phyloP scores from a whole-genome alignment of 345 rosid species.

The Syzygium aromaticum region DNA sequence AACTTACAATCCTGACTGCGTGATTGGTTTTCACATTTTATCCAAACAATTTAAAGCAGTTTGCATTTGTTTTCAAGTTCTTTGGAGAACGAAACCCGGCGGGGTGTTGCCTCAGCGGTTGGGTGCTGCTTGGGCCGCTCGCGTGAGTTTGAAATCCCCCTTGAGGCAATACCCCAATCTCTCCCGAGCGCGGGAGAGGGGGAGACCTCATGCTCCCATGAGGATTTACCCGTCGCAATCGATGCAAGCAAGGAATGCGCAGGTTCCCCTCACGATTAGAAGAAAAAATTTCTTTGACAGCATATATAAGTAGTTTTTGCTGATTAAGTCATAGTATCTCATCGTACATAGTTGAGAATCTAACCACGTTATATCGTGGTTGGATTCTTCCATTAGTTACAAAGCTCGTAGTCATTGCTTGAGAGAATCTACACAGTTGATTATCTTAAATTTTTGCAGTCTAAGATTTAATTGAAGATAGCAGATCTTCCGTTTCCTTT shows the following conservation, averaged over 20 bases:
- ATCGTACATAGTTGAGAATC: neutral
- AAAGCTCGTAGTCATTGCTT: neutral
- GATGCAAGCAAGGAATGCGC: neutral
- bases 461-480: neutral
- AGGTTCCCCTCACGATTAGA: neutral
- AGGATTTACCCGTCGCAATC: neutral
- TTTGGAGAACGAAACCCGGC: neutral
- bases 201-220: neutral
- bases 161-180: neutral
- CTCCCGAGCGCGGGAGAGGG: neutral
- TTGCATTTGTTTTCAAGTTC: neutral
- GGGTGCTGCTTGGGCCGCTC: too few species aligned
- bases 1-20: neutral
- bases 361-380: neutral
- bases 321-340: neutral
- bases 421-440: neutral
- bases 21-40: neutral
- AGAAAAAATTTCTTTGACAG: neutral
- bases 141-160: too few species aligned
- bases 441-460: too few species aligned
- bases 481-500: neutral
- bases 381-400: neutral
- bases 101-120: neutral
- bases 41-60: neutral
- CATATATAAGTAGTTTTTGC: neutral